These are phyloP conservation scores for Zygotorulaspora danielsina DNA, from an alignment of 805 yeast species.

Conservation along the genomic window DNA sequence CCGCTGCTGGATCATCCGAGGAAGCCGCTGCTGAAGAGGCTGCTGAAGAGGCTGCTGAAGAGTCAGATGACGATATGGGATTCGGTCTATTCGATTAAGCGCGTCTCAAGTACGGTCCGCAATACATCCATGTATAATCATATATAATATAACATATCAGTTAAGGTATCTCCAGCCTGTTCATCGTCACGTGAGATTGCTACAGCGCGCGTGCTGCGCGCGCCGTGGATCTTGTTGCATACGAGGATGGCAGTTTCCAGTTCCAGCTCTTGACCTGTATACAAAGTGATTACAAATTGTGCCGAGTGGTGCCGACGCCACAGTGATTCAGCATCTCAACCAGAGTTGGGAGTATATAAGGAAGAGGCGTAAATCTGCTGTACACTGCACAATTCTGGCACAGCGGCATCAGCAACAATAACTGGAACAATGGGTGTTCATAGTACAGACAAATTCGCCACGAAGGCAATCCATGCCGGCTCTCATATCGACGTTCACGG, in stretches of 20 bases:
- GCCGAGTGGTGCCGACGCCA: no score
- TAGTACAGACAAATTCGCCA: constrained; percentile 52
- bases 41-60: constrained; percentile 65
- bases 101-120: background rate
- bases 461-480: constrained; percentile 83
- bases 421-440: constrained; percentile 27
- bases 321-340: no score
- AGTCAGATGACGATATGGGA: constrained; percentile 81
- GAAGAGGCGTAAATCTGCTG: no score
- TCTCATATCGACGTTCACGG: constrained; percentile 72
- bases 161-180: background rate
- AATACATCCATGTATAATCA: constrained; percentile 1
- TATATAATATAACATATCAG: background rate
- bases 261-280: no score
- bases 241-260: no score
- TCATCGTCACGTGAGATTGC: constrained; percentile 6
- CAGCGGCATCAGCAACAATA: no score
- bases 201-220: background rate
- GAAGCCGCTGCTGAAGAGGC: constrained; percentile 70
- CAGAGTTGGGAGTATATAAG: no score
- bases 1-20: constrained; percentile 66
- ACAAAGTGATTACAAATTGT: no score
- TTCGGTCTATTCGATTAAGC: constrained; percentile 94
- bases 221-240: no score
- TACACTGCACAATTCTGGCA: no score